phyloP scores from a whole-genome alignment of 768 basidiomycete species.

The Hirschioporus abietinus region DNA sequence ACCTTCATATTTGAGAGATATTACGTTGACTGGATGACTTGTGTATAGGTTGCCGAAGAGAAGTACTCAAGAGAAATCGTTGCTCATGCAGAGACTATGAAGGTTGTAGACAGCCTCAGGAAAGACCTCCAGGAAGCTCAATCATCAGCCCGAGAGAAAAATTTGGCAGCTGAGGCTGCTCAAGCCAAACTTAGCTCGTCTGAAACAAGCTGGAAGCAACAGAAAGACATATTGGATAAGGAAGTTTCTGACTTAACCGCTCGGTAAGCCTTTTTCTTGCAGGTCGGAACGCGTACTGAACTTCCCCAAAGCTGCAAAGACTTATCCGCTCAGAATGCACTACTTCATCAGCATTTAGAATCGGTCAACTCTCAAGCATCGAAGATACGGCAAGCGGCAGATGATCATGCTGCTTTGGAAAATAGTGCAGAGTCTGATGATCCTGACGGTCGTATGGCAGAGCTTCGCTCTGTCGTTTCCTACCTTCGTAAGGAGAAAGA shows the following conservation, averaged over 20 bases:
- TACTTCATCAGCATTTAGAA: slow-evolving; percentile 81
- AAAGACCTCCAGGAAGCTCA: slow-evolving; percentile 53
- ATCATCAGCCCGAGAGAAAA: slow-evolving; percentile 49
- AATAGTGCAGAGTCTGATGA: slow-evolving; percentile 47
- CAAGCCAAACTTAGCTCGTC: slow-evolving; percentile 65
- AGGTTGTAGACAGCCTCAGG: slow-evolving; percentile 58
- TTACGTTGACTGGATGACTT: slow-evolving; percentile 4
- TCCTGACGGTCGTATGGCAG: slow-evolving; percentile 58
- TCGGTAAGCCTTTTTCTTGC: slow-evolving; percentile 41
- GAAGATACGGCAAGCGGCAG: slow-evolving; percentile 69
- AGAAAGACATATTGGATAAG: slow-evolving; percentile 71
- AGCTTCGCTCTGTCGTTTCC: slow-evolving; percentile 71
- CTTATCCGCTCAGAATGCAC: slow-evolving; percentile 65
- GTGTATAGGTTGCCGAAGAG: slow-evolving; percentile 62
- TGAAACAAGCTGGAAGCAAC: slow-evolving; percentile 75
- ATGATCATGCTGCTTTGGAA: slow-evolving; percentile 33
- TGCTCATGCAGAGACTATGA: slow-evolving; percentile 81
- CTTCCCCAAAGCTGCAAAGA: slow-evolving; percentile 54
- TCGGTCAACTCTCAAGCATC: slow-evolving; percentile 77
- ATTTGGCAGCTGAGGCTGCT: slow-evolving; percentile 65
- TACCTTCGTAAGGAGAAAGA: slow-evolving; percentile 90
- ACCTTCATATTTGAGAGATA: neutral
- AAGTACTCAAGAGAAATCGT: slow-evolving; percentile 79
- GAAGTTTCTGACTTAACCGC: slow-evolving; percentile 67
- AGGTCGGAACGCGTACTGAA: neutral